Percentiles rank a stretch among this genome's conserved stretches.
phyloP scores from a whole-genome alignment of 352 stramenopile species.

The Phytophthora hybrid region DNA sequence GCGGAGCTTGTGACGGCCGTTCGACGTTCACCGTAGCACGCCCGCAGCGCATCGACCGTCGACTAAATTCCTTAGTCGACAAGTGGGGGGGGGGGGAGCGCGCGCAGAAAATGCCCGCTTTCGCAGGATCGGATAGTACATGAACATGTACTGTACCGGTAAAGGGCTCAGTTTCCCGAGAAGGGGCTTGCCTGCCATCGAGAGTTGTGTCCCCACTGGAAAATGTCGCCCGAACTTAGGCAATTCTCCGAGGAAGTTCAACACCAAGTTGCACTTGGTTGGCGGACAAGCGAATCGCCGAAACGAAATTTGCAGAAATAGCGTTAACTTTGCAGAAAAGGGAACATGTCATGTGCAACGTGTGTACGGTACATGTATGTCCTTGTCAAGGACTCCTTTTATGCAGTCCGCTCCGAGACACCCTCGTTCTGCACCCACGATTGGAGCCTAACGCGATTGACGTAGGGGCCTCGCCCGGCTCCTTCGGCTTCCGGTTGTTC shows the following conservation, averaged over 20 bases:
- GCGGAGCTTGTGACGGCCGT: neutral
- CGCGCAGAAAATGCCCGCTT: constrained; percentile 11
- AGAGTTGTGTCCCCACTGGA: constrained; percentile 8
- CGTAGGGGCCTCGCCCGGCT: constrained; percentile 10
- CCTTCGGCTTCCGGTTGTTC: constrained; percentile 32
- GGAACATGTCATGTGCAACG: neutral
- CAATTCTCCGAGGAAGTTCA: constrained; percentile 1
- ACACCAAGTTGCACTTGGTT: constrained; percentile 11
- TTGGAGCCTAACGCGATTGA: constrained; percentile 27
- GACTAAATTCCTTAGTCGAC: constrained; percentile 8
- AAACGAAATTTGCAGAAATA: constrained; percentile 23
- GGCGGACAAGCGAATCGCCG: constrained; percentile 25
- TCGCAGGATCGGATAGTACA: neutral
- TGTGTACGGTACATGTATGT: neutral
- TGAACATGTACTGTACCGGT: no score
- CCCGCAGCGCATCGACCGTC: neutral
- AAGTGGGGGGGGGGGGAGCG: neutral
- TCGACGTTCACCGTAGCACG: no score
- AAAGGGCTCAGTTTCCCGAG: neutral
- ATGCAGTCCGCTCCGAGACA: constrained; percentile 3
- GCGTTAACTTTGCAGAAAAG: constrained; percentile 21
- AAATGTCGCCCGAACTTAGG: constrained; percentile 10
- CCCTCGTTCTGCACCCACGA: constrained; percentile 32
- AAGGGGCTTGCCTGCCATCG: neutral
- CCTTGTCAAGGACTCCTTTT: constrained; percentile 11